Evolutionary conservation across 805 yeast genomes (phyloP).

Genomic region (Saccharomycopsis fibuligera): DNA sequence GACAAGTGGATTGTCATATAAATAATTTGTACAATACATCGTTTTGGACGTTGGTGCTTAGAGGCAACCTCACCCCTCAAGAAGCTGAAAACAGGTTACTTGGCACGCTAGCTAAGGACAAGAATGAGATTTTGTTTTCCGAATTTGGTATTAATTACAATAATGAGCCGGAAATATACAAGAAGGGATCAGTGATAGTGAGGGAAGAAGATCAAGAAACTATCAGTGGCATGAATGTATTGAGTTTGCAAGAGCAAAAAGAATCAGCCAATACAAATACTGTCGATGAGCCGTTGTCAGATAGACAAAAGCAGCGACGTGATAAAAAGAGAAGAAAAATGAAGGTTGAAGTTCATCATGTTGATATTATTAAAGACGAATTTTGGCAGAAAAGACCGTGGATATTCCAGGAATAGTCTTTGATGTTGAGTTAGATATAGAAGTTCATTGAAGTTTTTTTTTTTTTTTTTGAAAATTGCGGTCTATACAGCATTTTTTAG

Average conservation of each 20-base stretch:
- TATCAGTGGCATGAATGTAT: not conserved
- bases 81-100: slow-evolving; percentile 74
- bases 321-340: slow-evolving; percentile 46
- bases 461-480: not conserved
- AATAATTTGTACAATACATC: slow-evolving; percentile 90
- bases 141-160: slow-evolving; percentile 84
- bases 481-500: not conserved
- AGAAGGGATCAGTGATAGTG: slow-evolving; percentile 69
- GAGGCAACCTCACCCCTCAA: slow-evolving; percentile 62
- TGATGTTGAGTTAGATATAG: too few relatives aligned
- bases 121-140: slow-evolving; percentile 77
- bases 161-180: slow-evolving; percentile 79
- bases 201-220: slow-evolving; percentile 35
- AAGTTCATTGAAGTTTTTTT: not conserved
- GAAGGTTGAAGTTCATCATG: slow-evolving; percentile 39
- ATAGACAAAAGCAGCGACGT: slow-evolving; percentile 45
- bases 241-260: not conserved
- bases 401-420: not conserved
- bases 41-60: slow-evolving; percentile 77
- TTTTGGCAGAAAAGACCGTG: slow-evolving; percentile 53
- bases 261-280: not conserved
- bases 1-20: slow-evolving; percentile 95
- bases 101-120: slow-evolving; percentile 79
- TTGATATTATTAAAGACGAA: slow-evolving; percentile 55
- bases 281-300: slow-evolving; percentile 23